Percentiles rank a stretch among this genome's conserved stretches.
phyloP scores from a whole-genome alignment of 2,329 filamentous ascomycete genomes.

The Tolypocladium capitatum region DNA sequence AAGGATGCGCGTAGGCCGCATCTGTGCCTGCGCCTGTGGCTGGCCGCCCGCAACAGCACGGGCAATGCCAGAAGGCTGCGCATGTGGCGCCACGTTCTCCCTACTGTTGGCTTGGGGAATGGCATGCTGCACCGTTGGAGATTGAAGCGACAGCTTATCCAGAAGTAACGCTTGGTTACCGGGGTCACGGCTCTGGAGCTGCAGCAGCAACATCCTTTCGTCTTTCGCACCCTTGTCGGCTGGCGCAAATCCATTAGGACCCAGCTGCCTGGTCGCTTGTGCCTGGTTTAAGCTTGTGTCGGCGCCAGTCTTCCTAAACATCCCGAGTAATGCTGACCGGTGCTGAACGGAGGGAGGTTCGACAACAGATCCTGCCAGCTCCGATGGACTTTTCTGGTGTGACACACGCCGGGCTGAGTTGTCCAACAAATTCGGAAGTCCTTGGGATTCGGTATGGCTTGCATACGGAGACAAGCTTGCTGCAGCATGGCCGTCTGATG shows the following conservation, averaged over 20 bases:
- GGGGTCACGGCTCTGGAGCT: neutral
- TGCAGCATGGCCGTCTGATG: slow-evolving; percentile 1
- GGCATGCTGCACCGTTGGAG: slow-evolving; percentile 4
- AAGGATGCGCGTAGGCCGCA: slow-evolving; percentile 20
- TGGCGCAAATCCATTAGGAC: neutral
- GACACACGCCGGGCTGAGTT: neutral
- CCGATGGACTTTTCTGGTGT: slow-evolving; percentile 10
- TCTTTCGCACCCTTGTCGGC: neutral
- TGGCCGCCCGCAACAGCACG: neutral
- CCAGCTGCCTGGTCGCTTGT: neutral
- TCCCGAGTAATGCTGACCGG: slow-evolving; percentile 35
- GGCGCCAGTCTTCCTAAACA: slow-evolving; percentile 34
- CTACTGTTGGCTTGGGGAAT: slow-evolving; percentile 5
- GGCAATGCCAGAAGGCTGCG: neutral
- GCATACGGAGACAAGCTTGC: neutral
- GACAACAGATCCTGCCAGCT: slow-evolving; percentile 14
- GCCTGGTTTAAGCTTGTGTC: slow-evolving; percentile 1
- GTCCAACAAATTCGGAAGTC: neutral
- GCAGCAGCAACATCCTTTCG: neutral
- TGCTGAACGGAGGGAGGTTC: slow-evolving; percentile 19
- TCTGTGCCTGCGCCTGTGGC: neutral
- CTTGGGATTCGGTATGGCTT: neutral
- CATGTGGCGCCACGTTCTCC: neutral
- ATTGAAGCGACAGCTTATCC: slow-evolving; percentile 10
- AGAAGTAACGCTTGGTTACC: slow-evolving; percentile 4